Conservation (phyloP, 2,329 filamentous ascomycete genomes). For the Arthrobotrys musiformis region DNA sequence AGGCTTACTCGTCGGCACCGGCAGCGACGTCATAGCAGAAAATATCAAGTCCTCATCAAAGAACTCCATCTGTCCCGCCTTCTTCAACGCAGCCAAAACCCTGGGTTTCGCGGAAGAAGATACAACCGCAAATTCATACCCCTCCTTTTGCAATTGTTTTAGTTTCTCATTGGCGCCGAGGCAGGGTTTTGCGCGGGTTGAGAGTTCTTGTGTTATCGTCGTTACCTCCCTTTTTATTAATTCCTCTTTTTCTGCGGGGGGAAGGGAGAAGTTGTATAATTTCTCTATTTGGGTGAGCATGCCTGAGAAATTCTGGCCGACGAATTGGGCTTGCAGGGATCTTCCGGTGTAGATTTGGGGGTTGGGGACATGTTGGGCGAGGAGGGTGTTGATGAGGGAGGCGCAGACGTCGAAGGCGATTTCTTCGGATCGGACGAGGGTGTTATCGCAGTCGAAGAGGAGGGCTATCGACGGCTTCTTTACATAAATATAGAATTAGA, state of each 20-base stretch:
- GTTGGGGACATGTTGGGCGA: conserved; percentile 69
- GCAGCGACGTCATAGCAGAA: conserved; percentile 81
- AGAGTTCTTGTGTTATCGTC: conserved; percentile 82
- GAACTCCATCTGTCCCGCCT: conserved; percentile 81
- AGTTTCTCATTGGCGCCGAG: conserved; percentile 75
- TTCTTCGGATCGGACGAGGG: conserved; percentile 89
- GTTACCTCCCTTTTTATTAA: conserved; percentile 84
- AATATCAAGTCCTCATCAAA: conserved; percentile 81
- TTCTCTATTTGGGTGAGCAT: conserved; percentile 83
- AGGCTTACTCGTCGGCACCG: conserved; percentile 85
- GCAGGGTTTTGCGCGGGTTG: conserved; percentile 75
- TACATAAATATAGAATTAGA: too few species aligned
- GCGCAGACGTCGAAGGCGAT: conserved; percentile 92
- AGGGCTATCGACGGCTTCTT: conserved; percentile 71
- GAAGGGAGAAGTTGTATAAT: conserved; percentile 78
- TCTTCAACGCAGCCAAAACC: conserved; percentile 80
- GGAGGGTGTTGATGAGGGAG: conserved; percentile 86
- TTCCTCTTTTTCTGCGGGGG: conserved; percentile 73
- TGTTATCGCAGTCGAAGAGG: conserved; percentile 87
- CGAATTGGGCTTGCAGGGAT: conserved; percentile 83
- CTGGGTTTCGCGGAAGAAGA: conserved; percentile 81
- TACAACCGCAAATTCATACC: conserved; percentile 82
- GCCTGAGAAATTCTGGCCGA: conserved; percentile 93
- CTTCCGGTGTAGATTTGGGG: conserved; percentile 80
- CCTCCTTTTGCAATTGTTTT: conserved; percentile 71